Evolutionary conservation across 345 rosid species (phyloP).

Genomic region (Eucalyptus polyanthemos): DNA sequence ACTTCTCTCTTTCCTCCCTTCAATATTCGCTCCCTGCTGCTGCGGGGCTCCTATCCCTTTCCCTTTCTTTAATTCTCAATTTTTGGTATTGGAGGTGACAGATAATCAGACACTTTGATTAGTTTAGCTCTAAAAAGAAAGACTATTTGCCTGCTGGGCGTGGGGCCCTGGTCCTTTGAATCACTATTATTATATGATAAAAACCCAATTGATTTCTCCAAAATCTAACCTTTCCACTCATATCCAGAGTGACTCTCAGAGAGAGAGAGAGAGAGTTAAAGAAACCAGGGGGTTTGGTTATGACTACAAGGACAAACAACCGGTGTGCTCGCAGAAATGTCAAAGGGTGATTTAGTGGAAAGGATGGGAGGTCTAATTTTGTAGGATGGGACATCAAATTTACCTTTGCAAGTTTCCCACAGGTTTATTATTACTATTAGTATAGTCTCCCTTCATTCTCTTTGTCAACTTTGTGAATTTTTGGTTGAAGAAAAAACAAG

Average conservation of each 20-base stretch:
- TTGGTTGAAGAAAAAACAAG: not conserved
- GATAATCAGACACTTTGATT: constrained; percentile 13
- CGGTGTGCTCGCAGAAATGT: constrained; percentile 4
- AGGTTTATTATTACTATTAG: not conserved
- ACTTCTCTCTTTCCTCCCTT: constrained; percentile 1
- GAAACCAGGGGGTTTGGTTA: not conserved
- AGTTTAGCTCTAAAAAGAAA: not conserved
- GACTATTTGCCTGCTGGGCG: not conserved
- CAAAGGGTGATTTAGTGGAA: constrained; percentile 9
- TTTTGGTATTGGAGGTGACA: constrained; percentile 13
- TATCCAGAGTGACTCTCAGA: not conserved
- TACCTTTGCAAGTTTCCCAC: not conserved
- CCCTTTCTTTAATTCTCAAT: not conserved
- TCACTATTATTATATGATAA: not conserved
- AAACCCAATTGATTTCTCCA: not conserved
- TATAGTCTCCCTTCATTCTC: not conserved
- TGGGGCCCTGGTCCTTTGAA: not conserved
- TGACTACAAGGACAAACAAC: not conserved
- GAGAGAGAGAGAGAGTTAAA: not conserved
- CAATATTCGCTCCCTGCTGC: not conserved
- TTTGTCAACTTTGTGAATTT: not conserved
- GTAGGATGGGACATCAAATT: constrained; percentile 1
- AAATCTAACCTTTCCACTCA: not conserved
- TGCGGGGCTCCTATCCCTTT: not conserved
- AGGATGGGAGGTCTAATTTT: constrained; percentile 2